A percentile compares a stretch with the other conserved stretches of the same genome.
Evolutionary conservation across 2,329 filamentous ascomycete genomes (phyloP).

Genomic region (Pseudopithomyces maydicus): DNA sequence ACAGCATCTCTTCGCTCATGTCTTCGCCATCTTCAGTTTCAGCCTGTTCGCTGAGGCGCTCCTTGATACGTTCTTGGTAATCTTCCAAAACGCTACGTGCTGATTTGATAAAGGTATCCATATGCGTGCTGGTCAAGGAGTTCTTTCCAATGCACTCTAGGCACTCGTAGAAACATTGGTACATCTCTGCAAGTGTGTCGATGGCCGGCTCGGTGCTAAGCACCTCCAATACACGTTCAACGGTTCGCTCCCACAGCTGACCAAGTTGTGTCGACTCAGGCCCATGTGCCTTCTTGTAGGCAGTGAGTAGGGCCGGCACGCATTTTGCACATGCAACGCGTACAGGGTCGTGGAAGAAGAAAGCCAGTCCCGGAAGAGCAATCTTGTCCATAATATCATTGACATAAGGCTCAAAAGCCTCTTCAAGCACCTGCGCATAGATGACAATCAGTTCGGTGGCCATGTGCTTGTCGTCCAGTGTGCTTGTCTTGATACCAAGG

Average conservation of each 20-base stretch:
- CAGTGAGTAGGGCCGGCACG: constrained; percentile 89
- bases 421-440: constrained; percentile 95
- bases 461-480: constrained; percentile 98
- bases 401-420: constrained; percentile 88
- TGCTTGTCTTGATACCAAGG: constrained; percentile 96
- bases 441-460: constrained; percentile 98
- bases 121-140: constrained; percentile 76
- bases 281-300: constrained; percentile 91
- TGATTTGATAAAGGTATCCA: constrained; percentile 85
- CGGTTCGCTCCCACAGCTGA: constrained; percentile 82
- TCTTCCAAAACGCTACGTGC: constrained; percentile 87
- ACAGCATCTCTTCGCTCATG: constrained; percentile 81
- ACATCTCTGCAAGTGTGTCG: constrained; percentile 97
- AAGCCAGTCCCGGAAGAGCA: constrained; percentile 87
- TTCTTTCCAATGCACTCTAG: constrained; percentile 91
- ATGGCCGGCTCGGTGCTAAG: constrained; percentile 92
- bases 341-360: constrained; percentile 99
- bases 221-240: constrained; percentile 91
- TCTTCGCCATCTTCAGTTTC: constrained; percentile 90
- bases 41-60: constrained; percentile 81
- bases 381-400: constrained; percentile 95
- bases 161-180: constrained; percentile 99
- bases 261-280: constrained; percentile 76
- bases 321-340: constrained; percentile 93
- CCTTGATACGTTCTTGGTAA: constrained; percentile 84